A percentile compares a stretch with the other conserved stretches of the same genome.
Evolutionary conservation across 371 early-diverging fungal species (phyloP).

Genomic region (Syncephalastrum contaminatum): DNA sequence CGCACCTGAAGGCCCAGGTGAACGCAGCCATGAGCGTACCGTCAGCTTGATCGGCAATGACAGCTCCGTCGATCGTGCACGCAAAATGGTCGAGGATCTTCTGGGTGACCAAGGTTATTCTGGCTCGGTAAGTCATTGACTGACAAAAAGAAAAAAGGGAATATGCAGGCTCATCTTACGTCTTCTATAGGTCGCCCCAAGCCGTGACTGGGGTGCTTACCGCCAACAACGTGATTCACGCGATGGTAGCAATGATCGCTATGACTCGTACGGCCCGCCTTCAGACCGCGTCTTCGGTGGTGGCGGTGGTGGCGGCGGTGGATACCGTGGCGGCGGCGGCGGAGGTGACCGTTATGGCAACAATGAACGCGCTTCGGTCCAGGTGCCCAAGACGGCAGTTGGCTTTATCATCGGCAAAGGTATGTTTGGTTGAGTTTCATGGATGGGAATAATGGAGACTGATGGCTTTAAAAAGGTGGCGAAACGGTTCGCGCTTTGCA

Average conservation of each 20-base stretch:
- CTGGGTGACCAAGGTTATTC: conserved; percentile 44
- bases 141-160: neutral
- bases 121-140: neutral
- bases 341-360: conserved; percentile 29
- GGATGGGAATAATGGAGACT: neutral
- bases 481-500: conserved; percentile 87
- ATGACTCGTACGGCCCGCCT: conserved; percentile 3
- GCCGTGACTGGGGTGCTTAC: conserved; percentile 24
- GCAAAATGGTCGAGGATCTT: conserved; percentile 76
- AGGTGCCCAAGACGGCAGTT: conserved; percentile 71
- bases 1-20: conserved; percentile 59
- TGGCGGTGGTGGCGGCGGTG: conserved; percentile 7
- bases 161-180: too few relatives aligned
- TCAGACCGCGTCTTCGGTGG: conserved; percentile 5
- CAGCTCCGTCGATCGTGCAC: conserved; percentile 69
- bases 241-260: conserved; percentile 9
- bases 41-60: conserved; percentile 76
- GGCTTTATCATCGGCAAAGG: conserved; percentile 82
- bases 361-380: conserved; percentile 54
- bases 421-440: conserved; percentile 10
- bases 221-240: conserved; percentile 22
- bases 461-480: conserved; percentile 51
- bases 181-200: conserved; percentile 17
- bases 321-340: conserved; percentile 20
- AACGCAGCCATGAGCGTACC: conserved; percentile 59